phyloP scores from a whole-genome alignment of 441 rosid species.

The Pelargonium myrrhifolium region DNA sequence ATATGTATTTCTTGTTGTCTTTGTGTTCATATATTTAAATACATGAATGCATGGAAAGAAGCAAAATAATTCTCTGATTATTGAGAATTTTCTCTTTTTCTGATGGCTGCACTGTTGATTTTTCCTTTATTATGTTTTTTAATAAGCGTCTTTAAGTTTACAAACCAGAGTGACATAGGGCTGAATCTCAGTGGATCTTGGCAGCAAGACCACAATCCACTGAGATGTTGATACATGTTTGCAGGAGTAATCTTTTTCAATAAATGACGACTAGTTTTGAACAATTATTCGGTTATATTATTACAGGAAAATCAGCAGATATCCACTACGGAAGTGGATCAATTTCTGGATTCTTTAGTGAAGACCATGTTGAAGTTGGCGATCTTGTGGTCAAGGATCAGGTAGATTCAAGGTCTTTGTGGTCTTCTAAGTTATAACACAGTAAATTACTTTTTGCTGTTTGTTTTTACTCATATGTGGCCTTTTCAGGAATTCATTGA shows the following conservation, averaged over 20 bases:
- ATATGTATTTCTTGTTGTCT: too few relatives aligned
- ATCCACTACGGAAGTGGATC: slow-evolving; percentile 70
- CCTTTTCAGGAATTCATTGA: slow-evolving; percentile 56
- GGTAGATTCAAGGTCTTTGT: slow-evolving; percentile 23
- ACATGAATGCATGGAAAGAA: too few relatives aligned
- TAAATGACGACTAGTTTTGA: background rate
- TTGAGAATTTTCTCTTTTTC: too few relatives aligned
- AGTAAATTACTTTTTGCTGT: background rate
- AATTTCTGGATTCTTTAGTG: slow-evolving; percentile 65
- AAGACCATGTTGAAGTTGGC: slow-evolving; percentile 66
- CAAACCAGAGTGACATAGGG: too few relatives aligned
- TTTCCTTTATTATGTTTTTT: too few relatives aligned
- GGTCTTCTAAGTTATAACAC: background rate
- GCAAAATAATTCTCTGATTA: too few relatives aligned
- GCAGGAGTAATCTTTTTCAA: background rate
- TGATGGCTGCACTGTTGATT: too few relatives aligned
- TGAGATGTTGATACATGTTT: too few relatives aligned
- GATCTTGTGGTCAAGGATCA: slow-evolving; percentile 55
- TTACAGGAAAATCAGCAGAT: slow-evolving; percentile 45
- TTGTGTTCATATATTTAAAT: too few relatives aligned
- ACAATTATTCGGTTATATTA: slow-evolving; percentile 10
- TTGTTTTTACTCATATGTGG: background rate
- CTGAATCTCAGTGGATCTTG: too few relatives aligned
- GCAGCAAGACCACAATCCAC: too few relatives aligned
- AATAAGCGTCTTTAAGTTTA: too few relatives aligned